Evolutionary conservation across 2,329 filamentous ascomycete genomes (phyloP).

Genomic region (Pseudodiploospora longispora): DNA sequence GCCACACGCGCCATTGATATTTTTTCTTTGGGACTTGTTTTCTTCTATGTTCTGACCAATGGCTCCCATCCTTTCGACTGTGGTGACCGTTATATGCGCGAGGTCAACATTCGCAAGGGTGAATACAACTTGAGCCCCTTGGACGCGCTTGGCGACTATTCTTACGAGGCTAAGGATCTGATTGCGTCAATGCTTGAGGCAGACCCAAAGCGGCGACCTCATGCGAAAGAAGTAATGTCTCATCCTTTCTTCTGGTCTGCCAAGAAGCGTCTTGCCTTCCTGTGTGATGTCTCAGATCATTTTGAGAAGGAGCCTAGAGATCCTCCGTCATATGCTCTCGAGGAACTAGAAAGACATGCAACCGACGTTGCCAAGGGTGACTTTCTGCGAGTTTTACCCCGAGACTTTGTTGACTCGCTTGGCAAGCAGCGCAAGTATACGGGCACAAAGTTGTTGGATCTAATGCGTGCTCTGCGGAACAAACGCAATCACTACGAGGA

Average conservation of each 20-base stretch:
- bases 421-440: conserved; percentile 96
- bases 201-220: conserved; percentile 53
- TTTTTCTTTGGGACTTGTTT: conserved; percentile 94
- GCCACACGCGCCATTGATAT: conserved; percentile 96
- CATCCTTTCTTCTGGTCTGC: conserved; percentile 96
- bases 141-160: conserved; percentile 71
- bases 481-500: conserved; percentile 98
- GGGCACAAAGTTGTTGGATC: conserved; percentile 71
- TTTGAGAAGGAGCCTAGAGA: conserved; percentile 90
- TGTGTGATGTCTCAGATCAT: conserved; percentile 95
- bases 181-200: conserved; percentile 68
- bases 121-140: conserved; percentile 65
- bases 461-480: conserved; percentile 82
- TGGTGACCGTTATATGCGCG: conserved; percentile 88
- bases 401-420: conserved; percentile 78
- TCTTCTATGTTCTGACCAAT: conserved; percentile 95
- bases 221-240: conserved; percentile 70
- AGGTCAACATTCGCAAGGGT: conserved; percentile 94
- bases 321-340: conserved; percentile 62
- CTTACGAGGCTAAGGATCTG: conserved; percentile 79
- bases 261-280: conserved; percentile 80
- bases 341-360: conserved; percentile 48
- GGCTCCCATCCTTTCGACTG: conserved; percentile 91
- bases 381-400: conserved; percentile 69
- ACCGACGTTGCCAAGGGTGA: conserved; percentile 54